Percentiles rank a stretch among this genome's conserved stretches.
Conservation (phyloP, 1,284 basidiomycete genomes). For the Peniophora sp. region DNA sequence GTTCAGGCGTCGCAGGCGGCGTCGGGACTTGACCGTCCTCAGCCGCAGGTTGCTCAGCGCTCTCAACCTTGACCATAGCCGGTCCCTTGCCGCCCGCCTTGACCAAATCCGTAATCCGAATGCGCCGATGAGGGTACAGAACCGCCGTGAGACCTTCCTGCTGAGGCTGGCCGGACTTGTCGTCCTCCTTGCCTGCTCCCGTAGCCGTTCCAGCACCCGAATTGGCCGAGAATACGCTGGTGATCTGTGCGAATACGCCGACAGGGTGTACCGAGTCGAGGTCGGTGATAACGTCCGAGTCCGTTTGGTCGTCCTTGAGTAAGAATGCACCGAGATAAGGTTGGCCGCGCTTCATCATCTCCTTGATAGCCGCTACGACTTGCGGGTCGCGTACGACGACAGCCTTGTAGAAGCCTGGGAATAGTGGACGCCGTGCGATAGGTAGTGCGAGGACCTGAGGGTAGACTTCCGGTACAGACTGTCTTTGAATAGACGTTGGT, state of each 20-base stretch:
- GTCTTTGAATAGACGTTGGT: conserved; percentile 66
- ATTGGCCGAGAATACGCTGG: conserved; percentile 80
- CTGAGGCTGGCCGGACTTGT: conserved; percentile 23
- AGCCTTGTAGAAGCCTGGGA: conserved; percentile 97
- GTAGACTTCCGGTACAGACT: conserved; percentile 81
- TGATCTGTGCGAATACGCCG: conserved; percentile 97
- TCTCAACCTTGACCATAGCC: conserved; percentile 37
- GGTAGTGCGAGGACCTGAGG: conserved; percentile 94
- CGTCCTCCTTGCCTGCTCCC: conserved; percentile 39
- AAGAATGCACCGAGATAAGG: conserved; percentile 98
- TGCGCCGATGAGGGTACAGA: conserved; percentile 90
- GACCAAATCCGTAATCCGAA: conserved; percentile 83
- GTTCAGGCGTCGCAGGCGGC: conserved; percentile 35
- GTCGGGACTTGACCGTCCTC: conserved; percentile 37
- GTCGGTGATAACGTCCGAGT: conserved; percentile 90
- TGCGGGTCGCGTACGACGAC: conserved; percentile 87
- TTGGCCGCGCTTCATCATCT: conserved; percentile 94
- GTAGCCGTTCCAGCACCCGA: conserved; percentile 26
- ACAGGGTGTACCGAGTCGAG: conserved; percentile 86
- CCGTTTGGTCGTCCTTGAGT: conserved; percentile 90
- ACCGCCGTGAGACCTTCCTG: conserved; percentile 92
- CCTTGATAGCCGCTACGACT: conserved; percentile 92
- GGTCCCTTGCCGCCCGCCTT: conserved; percentile 45
- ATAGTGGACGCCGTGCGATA: conserved; percentile 91
- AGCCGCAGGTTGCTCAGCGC: conserved; percentile 31